Conservation (phyloP, 805 yeast genomes). For the Pichia kluyveri region DNA sequence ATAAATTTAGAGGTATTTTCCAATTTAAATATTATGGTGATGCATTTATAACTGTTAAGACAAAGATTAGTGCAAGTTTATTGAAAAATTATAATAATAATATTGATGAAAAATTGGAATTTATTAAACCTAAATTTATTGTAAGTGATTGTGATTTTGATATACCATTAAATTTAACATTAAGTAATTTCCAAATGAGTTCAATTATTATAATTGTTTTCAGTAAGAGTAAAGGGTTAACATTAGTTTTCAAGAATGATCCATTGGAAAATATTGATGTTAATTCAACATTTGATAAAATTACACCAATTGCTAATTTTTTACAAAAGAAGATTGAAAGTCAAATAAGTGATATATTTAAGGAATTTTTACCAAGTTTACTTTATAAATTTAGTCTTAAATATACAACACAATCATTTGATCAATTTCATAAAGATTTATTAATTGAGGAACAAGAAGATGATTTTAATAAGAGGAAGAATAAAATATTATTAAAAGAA, state of each 20-base stretch:
- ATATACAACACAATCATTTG: constrained; percentile 38
- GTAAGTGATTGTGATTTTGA: constrained; percentile 61
- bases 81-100: constrained; percentile 49
- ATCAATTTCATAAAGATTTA: constrained; percentile 29
- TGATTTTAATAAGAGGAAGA: constrained; percentile 25
- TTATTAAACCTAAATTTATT: constrained; percentile 59
- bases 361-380: constrained; percentile 77
- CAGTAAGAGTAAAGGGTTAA: constrained; percentile 71
- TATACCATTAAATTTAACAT: constrained; percentile 67
- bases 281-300: constrained; percentile 77
- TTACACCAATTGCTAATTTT: constrained; percentile 75
- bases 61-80: constrained; percentile 80
- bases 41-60: constrained; percentile 63
- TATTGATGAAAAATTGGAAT: constrained; percentile 29
- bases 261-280: constrained; percentile 79
- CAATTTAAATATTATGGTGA: constrained; percentile 70
- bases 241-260: constrained; percentile 81
- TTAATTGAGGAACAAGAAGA: constrained; percentile 24
- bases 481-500: constrained; percentile 32
- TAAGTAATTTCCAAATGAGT: constrained; percentile 61
- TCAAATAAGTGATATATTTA: constrained; percentile 69
- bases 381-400: constrained; percentile 66
- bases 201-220: constrained; percentile 84
- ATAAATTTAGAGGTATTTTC: constrained; percentile 74
- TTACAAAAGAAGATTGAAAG: constrained; percentile 75